Conservation (phyloP, 2,329 filamentous ascomycete species). For the Venturia pyrina region DNA sequence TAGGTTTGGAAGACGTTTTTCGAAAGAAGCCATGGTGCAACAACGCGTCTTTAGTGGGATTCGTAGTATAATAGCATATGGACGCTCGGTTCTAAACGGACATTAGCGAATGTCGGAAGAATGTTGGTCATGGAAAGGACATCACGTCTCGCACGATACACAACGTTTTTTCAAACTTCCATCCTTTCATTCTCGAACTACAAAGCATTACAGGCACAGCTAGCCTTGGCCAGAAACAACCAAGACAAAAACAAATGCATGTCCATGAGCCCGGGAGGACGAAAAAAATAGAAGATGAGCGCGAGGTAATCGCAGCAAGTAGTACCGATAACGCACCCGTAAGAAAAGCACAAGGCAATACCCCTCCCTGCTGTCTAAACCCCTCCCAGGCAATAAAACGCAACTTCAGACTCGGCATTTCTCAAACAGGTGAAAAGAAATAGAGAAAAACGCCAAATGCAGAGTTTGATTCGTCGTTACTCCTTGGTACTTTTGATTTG, state of each 20-base stretch:
- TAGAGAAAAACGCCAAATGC: slow-evolving; percentile 10
- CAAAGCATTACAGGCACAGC: slow-evolving; percentile 9
- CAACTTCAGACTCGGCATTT: slow-evolving; percentile 5
- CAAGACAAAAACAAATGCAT: slow-evolving; percentile 3
- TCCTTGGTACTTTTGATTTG: slow-evolving; percentile 1
- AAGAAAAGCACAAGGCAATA: slow-evolving; percentile 1
- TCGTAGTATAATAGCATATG: no score
- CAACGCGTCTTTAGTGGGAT: no score
- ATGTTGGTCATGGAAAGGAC: neutral
- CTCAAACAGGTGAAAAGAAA: neutral
- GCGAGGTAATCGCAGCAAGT: neutral
- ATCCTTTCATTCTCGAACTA: slow-evolving; percentile 4
- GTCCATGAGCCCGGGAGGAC: neutral
- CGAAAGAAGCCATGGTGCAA: slow-evolving; percentile 41
- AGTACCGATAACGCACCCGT: neutral
- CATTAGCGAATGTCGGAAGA: neutral
- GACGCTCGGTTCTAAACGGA: neutral
- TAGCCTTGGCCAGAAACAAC: slow-evolving; percentile 5
- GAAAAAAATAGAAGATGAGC: neutral
- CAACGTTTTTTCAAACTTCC: neutral
- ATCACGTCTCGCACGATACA: neutral
- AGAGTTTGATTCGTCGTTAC: slow-evolving; percentile 5
- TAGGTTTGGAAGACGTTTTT: slow-evolving; percentile 38
- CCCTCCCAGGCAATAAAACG: slow-evolving; percentile 7
- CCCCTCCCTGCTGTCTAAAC: slow-evolving; percentile 12